Evolutionary conservation across 1,284 basidiomycete genomes (phyloP), one percentile per base, ranked within the genome.

Genomic region (Leccinum fallax): DNA sequence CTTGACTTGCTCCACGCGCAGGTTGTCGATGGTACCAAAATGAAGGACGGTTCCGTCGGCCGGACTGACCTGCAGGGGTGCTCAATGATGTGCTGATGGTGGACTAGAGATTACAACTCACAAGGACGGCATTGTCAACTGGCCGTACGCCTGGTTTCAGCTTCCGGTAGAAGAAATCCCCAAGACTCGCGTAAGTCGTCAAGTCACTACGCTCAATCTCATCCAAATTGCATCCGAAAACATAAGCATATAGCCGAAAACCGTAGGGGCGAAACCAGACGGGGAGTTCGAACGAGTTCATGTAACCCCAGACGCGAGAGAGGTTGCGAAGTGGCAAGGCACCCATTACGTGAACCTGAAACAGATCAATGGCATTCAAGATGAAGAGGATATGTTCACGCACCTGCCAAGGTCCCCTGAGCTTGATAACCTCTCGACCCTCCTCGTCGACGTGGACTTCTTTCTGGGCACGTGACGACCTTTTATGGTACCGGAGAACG

Each of bases 381-480:
- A 46, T 16, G 15, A 30, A 57, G 32, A n/a, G 34, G 54, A 36
- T 19, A 21, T 5, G 15, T 24, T 58, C 48, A 57, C 90, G 68
- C 71, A 94, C 95, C 79, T 97, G 94, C 96, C 97, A 98, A 3
- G 97, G 96, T 0, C 97, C 96, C 69, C 90, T 89, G 16, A 95
- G 82, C 63, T 84, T 87, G 61, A 97, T 83, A 36, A 90, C 76
- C 68, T 91, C 88, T 38, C 83, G 77, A 6, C 89, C 90, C 55
- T 90, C 79, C 58, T 88, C 84, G 65, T 94, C 91, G 10, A 95
- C 86, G 58, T 89, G 83, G 48, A 90, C 88, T 68, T 89, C 87
- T 65, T 80, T 81, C 61, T 78, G 73, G 26, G 79, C 76, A 60
- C 78, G 77, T 62, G 76, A 77, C 36, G 78, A 74, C 69, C 86